These are phyloP conservation scores for Boletus eberwhitei DNA, from an alignment of 768 basidiomycete genomes.

Conservation along the genomic window DNA sequence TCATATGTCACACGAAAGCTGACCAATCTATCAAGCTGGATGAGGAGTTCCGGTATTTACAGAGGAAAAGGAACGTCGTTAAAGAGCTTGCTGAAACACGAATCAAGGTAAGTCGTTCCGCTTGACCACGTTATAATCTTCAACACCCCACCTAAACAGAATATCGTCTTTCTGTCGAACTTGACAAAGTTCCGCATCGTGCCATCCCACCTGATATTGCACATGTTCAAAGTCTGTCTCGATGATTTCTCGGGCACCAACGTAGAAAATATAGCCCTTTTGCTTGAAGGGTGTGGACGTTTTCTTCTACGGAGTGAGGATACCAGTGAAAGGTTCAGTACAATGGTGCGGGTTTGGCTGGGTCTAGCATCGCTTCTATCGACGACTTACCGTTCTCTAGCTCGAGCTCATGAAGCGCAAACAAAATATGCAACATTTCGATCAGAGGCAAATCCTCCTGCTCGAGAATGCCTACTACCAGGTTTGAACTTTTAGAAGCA, in stretches of 20 bases:
- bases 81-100: slow-evolving; percentile 85
- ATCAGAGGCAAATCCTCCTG: slow-evolving; percentile 82
- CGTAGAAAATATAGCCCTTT: slow-evolving; percentile 86
- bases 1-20: neutral
- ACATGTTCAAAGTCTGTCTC: slow-evolving; percentile 95
- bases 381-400: slow-evolving; percentile 40
- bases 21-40: slow-evolving; percentile 60
- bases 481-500: slow-evolving; percentile 38
- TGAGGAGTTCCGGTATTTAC: slow-evolving; percentile 94
- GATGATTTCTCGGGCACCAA: slow-evolving; percentile 94
- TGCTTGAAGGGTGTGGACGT: slow-evolving; percentile 92
- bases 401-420: slow-evolving; percentile 94
- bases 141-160: slow-evolving; percentile 45
- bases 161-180: slow-evolving; percentile 82
- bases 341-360: slow-evolving; percentile 59
- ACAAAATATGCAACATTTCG: slow-evolving; percentile 89
- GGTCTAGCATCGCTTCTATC: neutral
- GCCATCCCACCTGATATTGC: slow-evolving; percentile 86
- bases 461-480: slow-evolving; percentile 99
- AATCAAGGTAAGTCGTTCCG: slow-evolving; percentile 56
- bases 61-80: slow-evolving; percentile 89
- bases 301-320: slow-evolving; percentile 87
- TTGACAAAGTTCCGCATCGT: slow-evolving; percentile 95
- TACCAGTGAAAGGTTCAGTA: slow-evolving; percentile 80
- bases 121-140: neutral